These are phyloP conservation scores for Phoma sp. DNA, from an alignment of 2,329 filamentous ascomycete genomes.

Conservation along the genomic window DNA sequence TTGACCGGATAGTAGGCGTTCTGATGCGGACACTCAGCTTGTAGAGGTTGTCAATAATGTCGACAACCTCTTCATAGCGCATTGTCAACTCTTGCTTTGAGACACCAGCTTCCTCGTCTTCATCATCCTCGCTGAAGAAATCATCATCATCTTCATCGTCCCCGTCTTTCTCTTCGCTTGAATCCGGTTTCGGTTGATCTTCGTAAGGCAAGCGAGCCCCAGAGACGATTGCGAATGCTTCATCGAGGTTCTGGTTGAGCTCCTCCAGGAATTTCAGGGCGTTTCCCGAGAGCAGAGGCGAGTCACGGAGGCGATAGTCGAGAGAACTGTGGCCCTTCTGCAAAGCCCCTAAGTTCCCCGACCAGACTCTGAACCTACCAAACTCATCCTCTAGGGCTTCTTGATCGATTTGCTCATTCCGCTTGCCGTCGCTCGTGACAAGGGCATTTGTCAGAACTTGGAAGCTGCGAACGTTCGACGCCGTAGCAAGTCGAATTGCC, in stretches of 20 bases:
- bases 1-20: slow-evolving; percentile 42
- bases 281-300: slow-evolving; percentile 43
- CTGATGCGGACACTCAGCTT: slow-evolving; percentile 49
- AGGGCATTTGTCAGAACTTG: slow-evolving; percentile 34
- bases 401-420: slow-evolving; percentile 28
- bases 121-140: slow-evolving; percentile 41
- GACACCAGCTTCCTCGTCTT: slow-evolving; percentile 28
- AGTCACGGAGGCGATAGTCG: slow-evolving; percentile 49
- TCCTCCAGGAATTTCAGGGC: slow-evolving; percentile 45
- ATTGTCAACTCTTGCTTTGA: slow-evolving; percentile 43
- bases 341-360: slow-evolving; percentile 45
- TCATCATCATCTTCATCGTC: slow-evolving; percentile 35
- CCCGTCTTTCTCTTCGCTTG: slow-evolving; percentile 13
- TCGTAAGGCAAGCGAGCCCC: slow-evolving; percentile 45
- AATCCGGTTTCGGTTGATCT: slow-evolving; percentile 24
- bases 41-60: slow-evolving; percentile 49
- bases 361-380: slow-evolving; percentile 48
- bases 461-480: slow-evolving; percentile 41
- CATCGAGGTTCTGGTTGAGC: slow-evolving; percentile 39
- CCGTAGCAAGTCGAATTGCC: slow-evolving; percentile 40
- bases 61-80: slow-evolving; percentile 46
- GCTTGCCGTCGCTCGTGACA: slow-evolving; percentile 18
- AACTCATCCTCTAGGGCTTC: slow-evolving; percentile 47
- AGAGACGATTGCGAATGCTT: slow-evolving; percentile 37
- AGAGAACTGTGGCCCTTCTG: slow-evolving; percentile 48